Conservation (phyloP, 257 asterid genomes). For the Capsicum pubescens region DNA sequence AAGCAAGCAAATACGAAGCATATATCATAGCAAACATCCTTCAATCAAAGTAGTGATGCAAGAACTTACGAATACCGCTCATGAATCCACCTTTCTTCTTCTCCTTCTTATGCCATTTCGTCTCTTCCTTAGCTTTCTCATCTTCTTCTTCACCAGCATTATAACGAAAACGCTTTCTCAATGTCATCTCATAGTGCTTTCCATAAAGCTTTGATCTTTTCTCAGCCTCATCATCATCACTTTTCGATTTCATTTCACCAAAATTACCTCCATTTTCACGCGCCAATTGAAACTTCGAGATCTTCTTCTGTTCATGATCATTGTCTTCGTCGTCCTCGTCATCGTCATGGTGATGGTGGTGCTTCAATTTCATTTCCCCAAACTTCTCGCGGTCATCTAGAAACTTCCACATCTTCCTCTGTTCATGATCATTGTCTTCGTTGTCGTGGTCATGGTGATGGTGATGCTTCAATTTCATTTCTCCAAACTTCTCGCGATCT, state of each 20-base stretch:
- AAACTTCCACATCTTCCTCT: not conserved
- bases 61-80: conserved; percentile 59
- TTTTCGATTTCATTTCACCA: not conserved
- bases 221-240: not conserved
- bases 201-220: not conserved
- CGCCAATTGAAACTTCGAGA: too few relatives aligned
- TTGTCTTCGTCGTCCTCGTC: conserved; percentile 19
- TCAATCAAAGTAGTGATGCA: conserved; percentile 37
- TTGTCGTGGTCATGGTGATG: conserved; percentile 39
- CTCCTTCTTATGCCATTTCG: conserved; percentile 2
- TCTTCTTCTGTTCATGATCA: too few relatives aligned
- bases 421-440: conserved; percentile 24
- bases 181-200: conserved; percentile 25
- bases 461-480: not conserved
- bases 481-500: not conserved
- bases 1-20: not conserved
- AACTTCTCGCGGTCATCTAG: not conserved
- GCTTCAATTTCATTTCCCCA: not conserved
- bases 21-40: not conserved
- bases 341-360: conserved; percentile 34
- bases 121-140: conserved; percentile 9
- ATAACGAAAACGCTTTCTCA: conserved; percentile 7
- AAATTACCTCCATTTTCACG: not conserved
- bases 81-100: conserved; percentile 42
- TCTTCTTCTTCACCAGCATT: not conserved